Evolutionary conservation across 805 yeast genomes (phyloP), one percentile per base, ranked within the genome.

Genomic region (Scheffersomyces coipomensis): DNA sequence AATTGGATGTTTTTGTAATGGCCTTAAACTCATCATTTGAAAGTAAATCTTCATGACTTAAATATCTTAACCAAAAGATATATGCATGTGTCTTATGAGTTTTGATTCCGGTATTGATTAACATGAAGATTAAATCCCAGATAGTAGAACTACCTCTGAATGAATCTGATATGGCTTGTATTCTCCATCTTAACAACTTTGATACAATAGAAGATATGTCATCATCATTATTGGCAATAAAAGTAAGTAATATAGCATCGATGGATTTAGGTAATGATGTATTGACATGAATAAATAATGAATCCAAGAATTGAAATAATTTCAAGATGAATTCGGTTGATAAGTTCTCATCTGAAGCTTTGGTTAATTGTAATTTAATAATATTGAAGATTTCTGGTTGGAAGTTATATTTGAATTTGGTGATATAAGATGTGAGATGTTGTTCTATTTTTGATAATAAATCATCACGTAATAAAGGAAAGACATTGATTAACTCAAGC

Each of bases 171-270:
- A 79, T 60, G 1, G 49, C 41, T 1, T 49, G 38, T 19, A 72
- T 64, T 58, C 79, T 73, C 88, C 88, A 83, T 44, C 81, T 71
- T 13, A 80, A 51, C 0, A 72, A 40, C 29, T 65, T 67, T 0
- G 75, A 63, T 0, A 74, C 65, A 3, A 47, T 39, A 1, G 56
- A 39, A 0, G 78, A 59, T 3, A 77, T 50, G 2, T 46, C 51
- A 5, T 63, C 68, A 17, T 71, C 75, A 22, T 63, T 65, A 24
- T 59, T 48, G 0, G 73, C 60, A 15, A 75, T 44, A 23, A 61
- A 64, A n/a, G 61, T 32, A 10, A 66, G 51, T 8, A 70, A 48
- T 7, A 67, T 33, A 11, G 38, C 17, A 38, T 59, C 64, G 13
- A 49, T 15, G 3, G 21, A 5, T 11, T 8, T 18, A 29, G 10